Evolutionary conservation across 2,329 filamentous ascomycete genomes (phyloP), one percentile per base, ranked within the genome.

Genomic region (Myriangium duriaei): DNA sequence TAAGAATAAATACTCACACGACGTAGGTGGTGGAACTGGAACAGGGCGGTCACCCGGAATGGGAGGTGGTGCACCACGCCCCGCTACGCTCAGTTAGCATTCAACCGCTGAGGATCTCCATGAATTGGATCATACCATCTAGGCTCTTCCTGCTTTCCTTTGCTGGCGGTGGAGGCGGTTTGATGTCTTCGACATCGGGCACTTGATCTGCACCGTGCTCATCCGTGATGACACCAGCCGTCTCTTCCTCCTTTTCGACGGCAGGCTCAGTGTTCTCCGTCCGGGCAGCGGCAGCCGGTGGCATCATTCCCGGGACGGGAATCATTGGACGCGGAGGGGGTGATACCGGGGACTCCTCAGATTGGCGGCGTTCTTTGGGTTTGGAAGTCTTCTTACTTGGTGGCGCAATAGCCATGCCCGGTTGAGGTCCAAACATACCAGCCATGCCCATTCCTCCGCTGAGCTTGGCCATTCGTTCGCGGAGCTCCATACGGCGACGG

Each of bases 401-500:
- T 34, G 63, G 55, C 31, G 58, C 54, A 62, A 80, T 71, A 11
- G 77, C 72, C 56, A 85, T 73, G 42, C 75, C 76, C 26, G 71
- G 73, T 24, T 78, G 75, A 13, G 73, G 72, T 12, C 83, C 84
- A 57, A 93, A 92, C 77, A 96, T 91, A 50, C 85, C 84, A 55
- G 85, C 77, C 80, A 96, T 93, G 32, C 85, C 85, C 84, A 94
- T 94, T 14, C 88, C 88, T 39, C 88, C 88, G 49, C 88, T 93
- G 81, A 98, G 91, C 63, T 94, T 95, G 32, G 91, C 91, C 85
- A 98, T 98, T 50, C 91, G 77, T 44, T 91, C 86, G 43, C 91
- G 76, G 19, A 98, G 68, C 56, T 95, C 88, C 61, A 94, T 78
- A 55, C 80, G 82, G 37, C 87, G 79, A 48, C 75, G 78, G 14